Evolutionary conservation across 805 yeast species (phyloP).

Genomic region (Debaryomyces tyrocola): DNA sequence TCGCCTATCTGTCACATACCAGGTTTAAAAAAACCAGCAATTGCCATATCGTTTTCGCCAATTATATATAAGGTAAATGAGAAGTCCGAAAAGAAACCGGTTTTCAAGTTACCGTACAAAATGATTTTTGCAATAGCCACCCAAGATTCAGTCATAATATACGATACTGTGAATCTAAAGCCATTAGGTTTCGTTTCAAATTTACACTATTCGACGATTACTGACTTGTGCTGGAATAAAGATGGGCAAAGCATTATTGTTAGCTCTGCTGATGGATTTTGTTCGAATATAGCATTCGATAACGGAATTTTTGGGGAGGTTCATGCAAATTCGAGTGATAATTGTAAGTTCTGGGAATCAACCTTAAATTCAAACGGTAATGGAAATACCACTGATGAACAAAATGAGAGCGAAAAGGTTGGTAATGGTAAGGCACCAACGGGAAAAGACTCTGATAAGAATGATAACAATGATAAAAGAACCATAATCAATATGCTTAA

Average conservation of each 20-base stretch:
- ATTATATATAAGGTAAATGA: conserved; percentile 46
- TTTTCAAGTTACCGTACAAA: conserved; percentile 67
- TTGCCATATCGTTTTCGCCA: conserved; percentile 80
- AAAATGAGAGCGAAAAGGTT: too few species aligned
- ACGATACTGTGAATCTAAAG: conserved; percentile 68
- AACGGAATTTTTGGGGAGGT: conserved; percentile 54
- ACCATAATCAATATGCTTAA: not conserved
- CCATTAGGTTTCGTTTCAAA: conserved; percentile 78
- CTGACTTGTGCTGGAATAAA: conserved; percentile 82
- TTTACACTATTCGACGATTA: conserved; percentile 83
- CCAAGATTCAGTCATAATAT: conserved; percentile 76
- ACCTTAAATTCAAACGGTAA: not conserved
- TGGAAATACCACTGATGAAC: too few species aligned
- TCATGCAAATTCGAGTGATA: not conserved
- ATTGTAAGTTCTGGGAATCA: not conserved
- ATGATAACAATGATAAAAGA: not conserved
- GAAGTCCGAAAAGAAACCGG: conserved; percentile 15
- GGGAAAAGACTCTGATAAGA: not conserved
- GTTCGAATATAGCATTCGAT: conserved; percentile 64
- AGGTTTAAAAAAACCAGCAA: conserved; percentile 78
- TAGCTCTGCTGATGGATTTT: conserved; percentile 91
- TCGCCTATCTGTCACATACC: conserved; percentile 81
- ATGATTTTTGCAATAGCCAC: conserved; percentile 93
- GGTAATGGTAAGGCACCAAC: too few species aligned
- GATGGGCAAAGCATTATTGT: conserved; percentile 72